Conservation (phyloP, 2,329 filamentous ascomycete species). For the Cercospora berteroae region DNA sequence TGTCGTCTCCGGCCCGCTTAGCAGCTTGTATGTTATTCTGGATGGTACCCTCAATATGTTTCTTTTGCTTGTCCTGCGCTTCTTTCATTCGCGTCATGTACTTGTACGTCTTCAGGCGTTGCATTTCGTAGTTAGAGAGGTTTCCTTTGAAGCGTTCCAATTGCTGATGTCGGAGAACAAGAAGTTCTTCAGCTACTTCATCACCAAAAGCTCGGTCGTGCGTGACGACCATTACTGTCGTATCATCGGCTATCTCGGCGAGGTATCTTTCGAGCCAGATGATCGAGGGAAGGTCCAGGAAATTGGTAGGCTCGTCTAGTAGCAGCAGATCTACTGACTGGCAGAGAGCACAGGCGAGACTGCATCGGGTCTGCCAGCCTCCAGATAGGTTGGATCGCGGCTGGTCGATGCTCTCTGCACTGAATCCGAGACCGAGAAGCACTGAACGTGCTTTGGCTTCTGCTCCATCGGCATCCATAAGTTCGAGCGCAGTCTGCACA, state of each 20-base stretch:
- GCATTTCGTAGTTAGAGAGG: conserved; percentile 69
- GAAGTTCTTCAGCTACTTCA: conserved; percentile 69
- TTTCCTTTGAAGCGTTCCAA: conserved; percentile 75
- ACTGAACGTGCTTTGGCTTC: conserved; percentile 66
- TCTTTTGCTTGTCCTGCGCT: conserved; percentile 75
- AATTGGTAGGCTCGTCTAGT: conserved; percentile 85
- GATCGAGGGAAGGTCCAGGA: conserved; percentile 76
- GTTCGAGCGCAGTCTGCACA: conserved; percentile 12
- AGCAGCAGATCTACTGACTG: conserved; percentile 75
- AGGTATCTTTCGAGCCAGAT: conserved; percentile 81
- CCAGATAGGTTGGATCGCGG: conserved; percentile 68
- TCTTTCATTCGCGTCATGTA: conserved; percentile 75
- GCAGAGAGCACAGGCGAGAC: conserved; percentile 57
- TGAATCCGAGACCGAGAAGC: conserved; percentile 69
- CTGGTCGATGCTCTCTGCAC: conserved; percentile 58
- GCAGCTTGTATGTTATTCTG: conserved; percentile 71
- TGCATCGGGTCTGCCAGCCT: conserved; percentile 51
- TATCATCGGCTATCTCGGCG: conserved; percentile 51
- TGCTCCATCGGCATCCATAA: conserved; percentile 26
- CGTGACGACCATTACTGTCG: conserved; percentile 74
- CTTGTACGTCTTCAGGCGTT: conserved; percentile 41
- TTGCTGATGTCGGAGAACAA: conserved; percentile 70
- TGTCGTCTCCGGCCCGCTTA: conserved; percentile 75
- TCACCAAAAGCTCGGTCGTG: conserved; percentile 82
- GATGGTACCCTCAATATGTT: conserved; percentile 78